These are phyloP conservation scores for Hygrophoropsis aurantiaca DNA, from an alignment of 768 basidiomycete species.

Conservation along the genomic window DNA sequence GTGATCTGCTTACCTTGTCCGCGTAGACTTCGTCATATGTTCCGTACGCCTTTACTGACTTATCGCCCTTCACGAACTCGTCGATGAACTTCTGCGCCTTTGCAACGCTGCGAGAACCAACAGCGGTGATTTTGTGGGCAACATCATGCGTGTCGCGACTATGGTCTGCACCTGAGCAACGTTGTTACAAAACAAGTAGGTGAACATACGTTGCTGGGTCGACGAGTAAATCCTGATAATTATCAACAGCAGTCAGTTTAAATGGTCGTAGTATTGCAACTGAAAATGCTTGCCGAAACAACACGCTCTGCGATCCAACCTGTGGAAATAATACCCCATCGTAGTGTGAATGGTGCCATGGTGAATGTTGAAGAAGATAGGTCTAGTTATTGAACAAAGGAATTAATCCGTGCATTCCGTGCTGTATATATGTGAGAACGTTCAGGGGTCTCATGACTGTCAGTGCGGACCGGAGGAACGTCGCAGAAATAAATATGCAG, in stretches of 20 bases:
- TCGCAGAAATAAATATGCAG: background rate
- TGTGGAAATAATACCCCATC: slow-evolving; percentile 56
- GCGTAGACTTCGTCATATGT: slow-evolving; percentile 45
- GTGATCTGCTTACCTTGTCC: slow-evolving; percentile 33
- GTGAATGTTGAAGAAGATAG: too few relatives aligned
- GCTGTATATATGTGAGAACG: background rate
- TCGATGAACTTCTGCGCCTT: slow-evolving; percentile 47
- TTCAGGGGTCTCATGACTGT: background rate
- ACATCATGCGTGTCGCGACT: slow-evolving; percentile 39
- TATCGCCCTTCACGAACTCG: slow-evolving; percentile 28
- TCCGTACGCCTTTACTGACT: slow-evolving; percentile 41
- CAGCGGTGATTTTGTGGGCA: slow-evolving; percentile 38
- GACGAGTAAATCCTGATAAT: slow-evolving; percentile 41
- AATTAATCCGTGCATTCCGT: background rate
- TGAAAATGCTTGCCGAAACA: slow-evolving; percentile 34
- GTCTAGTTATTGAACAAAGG: background rate
- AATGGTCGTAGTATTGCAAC: background rate
- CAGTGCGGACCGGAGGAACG: background rate
- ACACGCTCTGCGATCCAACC: slow-evolving; percentile 46
- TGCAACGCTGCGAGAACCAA: slow-evolving; percentile 48
- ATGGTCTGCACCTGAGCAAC: background rate
- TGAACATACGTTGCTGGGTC: slow-evolving; percentile 45
- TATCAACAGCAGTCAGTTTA: background rate
- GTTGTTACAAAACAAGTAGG: background rate
- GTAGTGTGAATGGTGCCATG: slow-evolving; percentile 28